These are phyloP conservation scores for Coemansia sp. DNA, from an alignment of 192 early-diverging fungal genomes.

Conservation along the genomic window DNA sequence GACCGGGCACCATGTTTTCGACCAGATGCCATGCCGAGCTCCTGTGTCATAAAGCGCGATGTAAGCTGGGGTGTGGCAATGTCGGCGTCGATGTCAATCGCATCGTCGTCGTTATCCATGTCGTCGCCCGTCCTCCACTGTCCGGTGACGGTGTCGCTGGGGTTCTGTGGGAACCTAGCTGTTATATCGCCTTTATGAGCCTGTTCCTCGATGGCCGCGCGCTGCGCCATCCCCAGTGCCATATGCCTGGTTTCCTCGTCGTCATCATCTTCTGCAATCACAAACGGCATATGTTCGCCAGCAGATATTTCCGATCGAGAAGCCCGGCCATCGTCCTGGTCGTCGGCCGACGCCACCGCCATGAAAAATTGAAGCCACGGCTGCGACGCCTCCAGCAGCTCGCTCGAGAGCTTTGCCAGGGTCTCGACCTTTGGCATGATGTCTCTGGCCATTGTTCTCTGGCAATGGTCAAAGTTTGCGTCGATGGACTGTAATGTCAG, in stretches of 20 bases:
- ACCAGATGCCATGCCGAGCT: slow-evolving; percentile 7
- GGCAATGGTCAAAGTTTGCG: slow-evolving; percentile 56
- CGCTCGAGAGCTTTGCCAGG: slow-evolving; percentile 41
- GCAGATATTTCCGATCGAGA: background rate
- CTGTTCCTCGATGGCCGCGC: slow-evolving; percentile 31
- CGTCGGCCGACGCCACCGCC: slow-evolving; percentile 46
- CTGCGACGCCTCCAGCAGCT: slow-evolving; percentile 49
- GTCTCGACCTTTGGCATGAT: slow-evolving; percentile 53
- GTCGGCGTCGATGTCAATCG: slow-evolving; percentile 44
- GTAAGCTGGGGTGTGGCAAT: slow-evolving; percentile 52
- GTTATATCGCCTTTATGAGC: slow-evolving; percentile 42
- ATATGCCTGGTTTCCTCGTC: slow-evolving; percentile 18
- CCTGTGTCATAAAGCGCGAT: slow-evolving; percentile 54
- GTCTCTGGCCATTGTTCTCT: slow-evolving; percentile 50
- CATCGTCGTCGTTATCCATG: slow-evolving; percentile 20
- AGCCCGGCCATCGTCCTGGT: slow-evolving; percentile 7
- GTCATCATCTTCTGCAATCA: background rate
- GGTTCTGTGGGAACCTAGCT: slow-evolving; percentile 38
- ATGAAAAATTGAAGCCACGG: slow-evolving; percentile 57
- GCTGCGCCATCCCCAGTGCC: slow-evolving; percentile 25
- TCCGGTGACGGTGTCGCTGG: background rate
- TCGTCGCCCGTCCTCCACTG: background rate
- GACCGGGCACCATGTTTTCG: background rate
- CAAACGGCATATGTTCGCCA: background rate
- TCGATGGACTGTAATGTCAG: slow-evolving; percentile 50